These are phyloP conservation scores for Arthroderma uncinatum DNA, from an alignment of 2,329 filamentous ascomycete genomes.

Conservation along the genomic window DNA sequence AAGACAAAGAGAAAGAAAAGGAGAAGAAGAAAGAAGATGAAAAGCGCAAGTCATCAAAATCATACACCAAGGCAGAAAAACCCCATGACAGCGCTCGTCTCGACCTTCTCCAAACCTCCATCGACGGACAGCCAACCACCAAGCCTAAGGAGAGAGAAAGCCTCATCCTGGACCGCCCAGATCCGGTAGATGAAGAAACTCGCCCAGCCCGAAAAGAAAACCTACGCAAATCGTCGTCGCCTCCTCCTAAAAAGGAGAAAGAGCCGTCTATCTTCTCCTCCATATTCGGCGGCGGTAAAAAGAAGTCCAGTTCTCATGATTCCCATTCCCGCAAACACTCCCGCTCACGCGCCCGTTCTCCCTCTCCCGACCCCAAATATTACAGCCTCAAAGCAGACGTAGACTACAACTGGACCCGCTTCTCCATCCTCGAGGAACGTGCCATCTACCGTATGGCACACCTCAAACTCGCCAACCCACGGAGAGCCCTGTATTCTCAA, in stretches of 20 bases:
- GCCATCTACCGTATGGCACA: conserved; percentile 98
- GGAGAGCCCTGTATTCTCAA: conserved; percentile 82
- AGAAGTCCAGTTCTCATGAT: conserved; percentile 64
- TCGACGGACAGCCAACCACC: conserved; percentile 45
- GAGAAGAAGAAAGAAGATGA: conserved; percentile 44
- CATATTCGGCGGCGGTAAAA: conserved; percentile 82
- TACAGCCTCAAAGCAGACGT: conserved; percentile 70
- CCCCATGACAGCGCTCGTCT: conserved; percentile 67
- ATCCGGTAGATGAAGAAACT: conserved; percentile 54
- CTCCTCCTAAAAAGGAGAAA: conserved; percentile 73
- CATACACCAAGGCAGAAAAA: conserved; percentile 42
- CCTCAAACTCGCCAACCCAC: conserved; percentile 95
- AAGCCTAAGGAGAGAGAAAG: conserved; percentile 53
- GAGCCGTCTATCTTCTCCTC: conserved; percentile 80
- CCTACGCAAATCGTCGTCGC: conserved; percentile 55
- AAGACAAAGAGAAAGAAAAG: conserved; percentile 43
- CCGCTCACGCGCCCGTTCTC: conserved; percentile 44
- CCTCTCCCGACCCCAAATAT: conserved; percentile 70
- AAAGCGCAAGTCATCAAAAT: conserved; percentile 57
- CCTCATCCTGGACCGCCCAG: conserved; percentile 69
- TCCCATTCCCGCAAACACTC: conserved; percentile 58
- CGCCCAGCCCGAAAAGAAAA: conserved; percentile 65
- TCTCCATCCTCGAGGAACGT: conserved; percentile 87
- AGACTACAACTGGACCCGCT: conserved; percentile 92
- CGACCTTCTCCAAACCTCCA: conserved; percentile 77